Evolutionary conservation across 306 rosid genomes (phyloP), one percentile per base, ranked within the genome.

Genomic region (Abrus pulchellus): DNA sequence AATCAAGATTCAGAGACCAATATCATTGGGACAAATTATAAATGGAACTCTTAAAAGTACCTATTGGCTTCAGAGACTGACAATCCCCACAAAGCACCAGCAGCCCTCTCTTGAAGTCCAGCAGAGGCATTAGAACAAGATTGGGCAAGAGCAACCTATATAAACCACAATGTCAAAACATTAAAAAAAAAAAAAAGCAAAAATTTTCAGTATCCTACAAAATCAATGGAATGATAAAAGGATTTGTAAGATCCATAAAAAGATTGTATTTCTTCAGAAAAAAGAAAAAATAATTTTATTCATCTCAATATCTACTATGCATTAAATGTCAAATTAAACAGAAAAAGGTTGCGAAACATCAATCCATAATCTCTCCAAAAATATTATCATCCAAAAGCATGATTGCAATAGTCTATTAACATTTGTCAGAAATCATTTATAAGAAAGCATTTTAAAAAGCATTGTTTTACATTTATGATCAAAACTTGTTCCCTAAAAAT

Each of bases 71-170:
- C 99, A 27, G 99, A 96, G 80, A 96, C 98, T 30, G 99, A 96
- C 86, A 96, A 82, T 87, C 99, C 99, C 99, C 99, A 96, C 54
- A 96, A 97, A 81, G 99, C 99, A 86, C 99, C 99, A 50, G 99
- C 99, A 71, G 99, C 99, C 86, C 99, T 90, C 89, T 96, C 99
- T 83, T 96, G 99, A 85, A 96, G 98, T 78, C 98, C 99, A 6
- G 97, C 90, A 73, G 99, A 96, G 81, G 94, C 99, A 82, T 93
- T 93, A 85, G 99, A 88, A 84, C 99, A 93, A 60, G 97, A 87
- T 84, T 93, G 99, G 45, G 99, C 99, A 54, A 96, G 98, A 84
- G 97, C 90, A 84, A 96, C 99, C 99, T 96, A 76, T 78, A 87
- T 68, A 73, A 81, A 68, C 76, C 85, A 86, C 77, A 81, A 77